Conservation (phyloP, 495 filamentous ascomycete genomes). For the Thermochaetoides thermophila region DNA sequence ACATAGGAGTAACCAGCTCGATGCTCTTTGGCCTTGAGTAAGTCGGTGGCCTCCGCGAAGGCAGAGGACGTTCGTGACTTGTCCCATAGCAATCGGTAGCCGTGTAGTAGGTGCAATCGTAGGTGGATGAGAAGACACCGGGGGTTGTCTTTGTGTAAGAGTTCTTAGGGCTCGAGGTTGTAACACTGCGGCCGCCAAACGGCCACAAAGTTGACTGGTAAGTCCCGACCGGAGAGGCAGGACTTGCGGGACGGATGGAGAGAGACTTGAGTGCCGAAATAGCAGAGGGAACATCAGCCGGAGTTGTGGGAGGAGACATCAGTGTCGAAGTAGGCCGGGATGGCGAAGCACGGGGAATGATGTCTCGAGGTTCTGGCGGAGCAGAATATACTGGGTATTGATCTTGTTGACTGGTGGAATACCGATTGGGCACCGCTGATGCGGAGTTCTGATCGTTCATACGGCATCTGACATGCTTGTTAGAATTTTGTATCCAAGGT, state of each 20-base stretch:
- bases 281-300: slow-evolving; percentile 27
- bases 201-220: slow-evolving; percentile 28
- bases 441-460: slow-evolving; percentile 25
- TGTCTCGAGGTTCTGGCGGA: slow-evolving; percentile 31
- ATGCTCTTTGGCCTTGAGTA: slow-evolving; percentile 38
- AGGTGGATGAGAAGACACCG: slow-evolving; percentile 29
- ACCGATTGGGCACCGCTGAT: slow-evolving; percentile 13
- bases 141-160: slow-evolving; percentile 27
- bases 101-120: slow-evolving; percentile 27
- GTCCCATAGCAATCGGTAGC: slow-evolving; percentile 18
- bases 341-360: slow-evolving; percentile 36
- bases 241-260: slow-evolving; percentile 31
- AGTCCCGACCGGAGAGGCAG: slow-evolving; percentile 25
- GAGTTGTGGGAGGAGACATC: slow-evolving; percentile 29
- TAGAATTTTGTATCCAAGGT: slow-evolving; percentile 2
- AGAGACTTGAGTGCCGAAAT: slow-evolving; percentile 31
- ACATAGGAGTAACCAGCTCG: slow-evolving; percentile 35
- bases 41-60: slow-evolving; percentile 24
- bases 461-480: slow-evolving; percentile 27
- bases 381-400: slow-evolving; percentile 24
- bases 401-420: slow-evolving; percentile 9
- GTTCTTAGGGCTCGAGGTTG: slow-evolving; percentile 29
- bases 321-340: slow-evolving; percentile 27
- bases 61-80: slow-evolving; percentile 29
- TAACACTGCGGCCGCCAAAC: slow-evolving; percentile 28